Evolutionary conservation across 2,329 filamentous ascomycete genomes (phyloP).

Genomic region (Sphaerulina vaccinii): DNA sequence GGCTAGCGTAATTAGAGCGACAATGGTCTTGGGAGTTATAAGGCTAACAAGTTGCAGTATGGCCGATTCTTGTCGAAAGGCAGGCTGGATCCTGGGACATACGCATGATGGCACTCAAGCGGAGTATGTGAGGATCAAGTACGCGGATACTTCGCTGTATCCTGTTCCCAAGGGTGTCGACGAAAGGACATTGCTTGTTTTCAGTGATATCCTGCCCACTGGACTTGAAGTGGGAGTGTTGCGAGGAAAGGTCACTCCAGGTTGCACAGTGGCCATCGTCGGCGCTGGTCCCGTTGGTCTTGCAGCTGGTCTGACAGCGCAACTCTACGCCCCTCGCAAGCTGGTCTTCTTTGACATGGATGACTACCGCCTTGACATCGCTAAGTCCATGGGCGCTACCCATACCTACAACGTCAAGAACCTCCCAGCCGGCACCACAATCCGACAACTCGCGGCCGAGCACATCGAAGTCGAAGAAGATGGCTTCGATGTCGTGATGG

Average conservation of each 20-base stretch:
- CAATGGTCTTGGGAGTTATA: too few relatives aligned
- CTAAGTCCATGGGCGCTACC: constrained; percentile 51
- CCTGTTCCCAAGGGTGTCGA: constrained; percentile 45
- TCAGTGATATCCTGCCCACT: constrained; percentile 59
- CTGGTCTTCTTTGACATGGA: constrained; percentile 56
- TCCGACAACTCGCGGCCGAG: constrained; percentile 41
- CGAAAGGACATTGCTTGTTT: constrained; percentile 47
- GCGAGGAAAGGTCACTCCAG: constrained; percentile 53
- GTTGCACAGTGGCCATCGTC: constrained; percentile 54
- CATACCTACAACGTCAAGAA: constrained; percentile 44
- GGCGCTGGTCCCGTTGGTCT: constrained; percentile 57
- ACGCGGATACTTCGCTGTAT: constrained; percentile 52
- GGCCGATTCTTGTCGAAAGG: constrained; percentile 54
- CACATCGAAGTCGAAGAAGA: constrained; percentile 50
- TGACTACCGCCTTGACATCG: constrained; percentile 47
- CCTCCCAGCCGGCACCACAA: constrained; percentile 31
- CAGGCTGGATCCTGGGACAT: constrained; percentile 58
- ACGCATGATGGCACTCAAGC: constrained; percentile 56
- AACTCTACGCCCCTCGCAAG: constrained; percentile 54
- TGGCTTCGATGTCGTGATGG: constrained; percentile 59
- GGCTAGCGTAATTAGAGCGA: too few relatives aligned
- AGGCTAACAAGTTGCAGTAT: too few relatives aligned
- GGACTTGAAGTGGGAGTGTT: constrained; percentile 56
- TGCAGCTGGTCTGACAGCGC: constrained; percentile 54
- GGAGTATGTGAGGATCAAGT: constrained; percentile 56